Conservation (phyloP, 2,329 filamentous ascomycete genomes). For the Alternaria sp. region DNA sequence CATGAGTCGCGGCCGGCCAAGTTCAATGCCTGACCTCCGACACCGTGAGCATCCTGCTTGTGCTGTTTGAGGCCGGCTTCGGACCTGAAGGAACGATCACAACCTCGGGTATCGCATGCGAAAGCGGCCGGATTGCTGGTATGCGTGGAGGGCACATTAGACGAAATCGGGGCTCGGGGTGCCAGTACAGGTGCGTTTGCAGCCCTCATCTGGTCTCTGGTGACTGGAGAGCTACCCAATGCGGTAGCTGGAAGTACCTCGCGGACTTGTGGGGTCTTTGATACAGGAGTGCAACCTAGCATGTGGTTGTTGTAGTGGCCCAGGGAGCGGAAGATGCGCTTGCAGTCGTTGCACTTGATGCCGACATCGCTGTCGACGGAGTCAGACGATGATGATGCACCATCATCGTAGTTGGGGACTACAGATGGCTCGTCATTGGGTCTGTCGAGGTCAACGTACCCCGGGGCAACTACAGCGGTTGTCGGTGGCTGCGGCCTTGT, state of each 20-base stretch:
- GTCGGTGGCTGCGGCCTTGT: background rate
- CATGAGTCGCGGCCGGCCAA: slow-evolving; percentile 27
- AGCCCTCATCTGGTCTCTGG: background rate
- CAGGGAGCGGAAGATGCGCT: slow-evolving; percentile 23
- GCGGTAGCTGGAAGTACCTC: background rate
- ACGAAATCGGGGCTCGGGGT: background rate
- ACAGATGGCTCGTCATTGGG: slow-evolving; percentile 1
- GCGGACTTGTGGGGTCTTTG: background rate
- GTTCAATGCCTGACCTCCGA: slow-evolving; percentile 29
- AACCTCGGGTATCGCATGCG: slow-evolving; percentile 18
- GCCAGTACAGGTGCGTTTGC: background rate
- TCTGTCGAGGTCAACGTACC: slow-evolving; percentile 19
- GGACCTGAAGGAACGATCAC: slow-evolving; percentile 24
- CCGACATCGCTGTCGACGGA: slow-evolving; percentile 9
- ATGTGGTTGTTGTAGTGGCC: slow-evolving; percentile 24
- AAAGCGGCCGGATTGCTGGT: background rate
- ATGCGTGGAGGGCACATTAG: background rate
- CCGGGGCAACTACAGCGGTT: background rate
- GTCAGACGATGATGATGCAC: slow-evolving; percentile 4
- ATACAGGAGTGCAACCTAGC: slow-evolving; percentile 25
- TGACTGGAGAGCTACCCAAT: background rate
- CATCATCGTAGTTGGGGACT: slow-evolving; percentile 6
- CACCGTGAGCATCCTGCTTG: slow-evolving; percentile 26
- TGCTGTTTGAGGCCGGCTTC: slow-evolving; percentile 30
- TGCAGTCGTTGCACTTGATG: slow-evolving; percentile 27